Evolutionary conservation across 495 filamentous ascomycete genomes (phyloP).

Genomic region (Emericellopsis terricola): DNA sequence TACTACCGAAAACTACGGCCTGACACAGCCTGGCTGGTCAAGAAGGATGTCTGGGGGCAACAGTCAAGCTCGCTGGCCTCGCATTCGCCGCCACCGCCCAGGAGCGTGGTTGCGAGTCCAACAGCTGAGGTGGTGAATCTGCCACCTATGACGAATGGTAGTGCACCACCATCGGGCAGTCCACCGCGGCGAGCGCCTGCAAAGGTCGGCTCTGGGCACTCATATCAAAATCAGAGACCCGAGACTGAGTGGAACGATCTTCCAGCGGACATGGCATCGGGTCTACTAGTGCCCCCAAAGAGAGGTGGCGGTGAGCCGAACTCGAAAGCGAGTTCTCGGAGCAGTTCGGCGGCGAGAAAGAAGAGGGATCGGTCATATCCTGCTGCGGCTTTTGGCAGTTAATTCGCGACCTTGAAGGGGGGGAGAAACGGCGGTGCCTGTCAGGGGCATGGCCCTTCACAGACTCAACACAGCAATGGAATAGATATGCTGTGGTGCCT

Average conservation of each 20-base stretch:
- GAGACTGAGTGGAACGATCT: constrained; percentile 40
- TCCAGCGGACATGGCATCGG: constrained; percentile 26
- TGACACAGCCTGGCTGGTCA: constrained; percentile 59
- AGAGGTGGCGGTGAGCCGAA: constrained; percentile 8
- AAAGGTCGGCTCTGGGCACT: constrained; percentile 14
- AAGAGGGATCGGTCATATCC: constrained; percentile 33
- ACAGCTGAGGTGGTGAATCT: constrained; percentile 17
- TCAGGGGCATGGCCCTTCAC: too few relatives aligned
- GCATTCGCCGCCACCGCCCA: neutral
- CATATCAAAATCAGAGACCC: constrained; percentile 31
- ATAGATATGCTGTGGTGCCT: too few relatives aligned
- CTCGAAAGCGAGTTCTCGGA: constrained; percentile 27
- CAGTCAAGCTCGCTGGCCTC: neutral
- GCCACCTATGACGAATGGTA: constrained; percentile 3
- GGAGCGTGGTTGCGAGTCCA: constrained; percentile 4
- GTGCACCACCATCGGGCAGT: neutral
- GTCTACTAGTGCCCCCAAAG: constrained; percentile 1
- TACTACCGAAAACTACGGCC: constrained; percentile 82
- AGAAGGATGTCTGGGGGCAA: constrained; percentile 16
- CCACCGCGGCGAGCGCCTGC: constrained; percentile 2
- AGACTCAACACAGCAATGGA: too few relatives aligned
- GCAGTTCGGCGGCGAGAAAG: constrained; percentile 23
- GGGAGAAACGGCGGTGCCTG: too few relatives aligned
- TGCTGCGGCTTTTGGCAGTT: constrained; percentile 30
- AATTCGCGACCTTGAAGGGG: too few relatives aligned